Conservation (phyloP, 2,329 filamentous ascomycete species). For the Cucurbitaria berberidis region DNA sequence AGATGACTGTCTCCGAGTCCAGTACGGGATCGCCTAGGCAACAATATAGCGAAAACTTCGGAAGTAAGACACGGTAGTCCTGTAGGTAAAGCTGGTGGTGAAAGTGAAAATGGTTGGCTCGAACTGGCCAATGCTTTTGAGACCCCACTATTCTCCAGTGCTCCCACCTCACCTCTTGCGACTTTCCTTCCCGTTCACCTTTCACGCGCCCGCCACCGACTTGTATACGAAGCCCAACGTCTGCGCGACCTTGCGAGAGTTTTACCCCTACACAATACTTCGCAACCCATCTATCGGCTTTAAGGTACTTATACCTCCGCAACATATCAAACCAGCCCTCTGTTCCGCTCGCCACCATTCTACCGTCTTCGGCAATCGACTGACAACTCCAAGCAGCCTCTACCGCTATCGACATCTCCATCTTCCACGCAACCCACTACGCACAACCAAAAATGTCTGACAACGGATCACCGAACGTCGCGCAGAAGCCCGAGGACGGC, state of each 20-base stretch:
- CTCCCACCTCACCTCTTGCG: slow-evolving; percentile 34
- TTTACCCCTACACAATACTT: slow-evolving; percentile 18
- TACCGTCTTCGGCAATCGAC: slow-evolving; percentile 18
- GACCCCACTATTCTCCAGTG: slow-evolving; percentile 39
- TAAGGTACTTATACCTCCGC: slow-evolving; percentile 25
- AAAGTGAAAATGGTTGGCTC: slow-evolving; percentile 21
- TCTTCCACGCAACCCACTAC: slow-evolving; percentile 1
- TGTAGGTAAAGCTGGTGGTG: slow-evolving; percentile 5
- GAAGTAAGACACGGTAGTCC: slow-evolving; percentile 6
- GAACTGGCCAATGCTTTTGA: slow-evolving; percentile 24
- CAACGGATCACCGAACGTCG: slow-evolving; percentile 48
- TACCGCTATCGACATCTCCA: slow-evolving; percentile 4
- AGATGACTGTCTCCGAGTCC: not conserved
- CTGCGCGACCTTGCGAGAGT: slow-evolving; percentile 9
- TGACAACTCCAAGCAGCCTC: slow-evolving; percentile 15
- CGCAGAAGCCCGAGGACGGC: slow-evolving; percentile 54
- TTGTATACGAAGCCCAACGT: slow-evolving; percentile 21
- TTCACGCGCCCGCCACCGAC: slow-evolving; percentile 34
- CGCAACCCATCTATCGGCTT: slow-evolving; percentile 14
- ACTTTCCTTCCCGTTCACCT: slow-evolving; percentile 21
- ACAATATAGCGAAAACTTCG: not conserved
- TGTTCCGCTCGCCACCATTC: slow-evolving; percentile 33
- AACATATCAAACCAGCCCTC: slow-evolving; percentile 27
- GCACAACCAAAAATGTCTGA: slow-evolving; percentile 49
- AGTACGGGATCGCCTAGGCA: not conserved